A percentile compares a stretch with the other conserved stretches of the same genome.
Evolutionary conservation across 805 yeast species (phyloP).

Genomic region (Yarrowia deformans): DNA sequence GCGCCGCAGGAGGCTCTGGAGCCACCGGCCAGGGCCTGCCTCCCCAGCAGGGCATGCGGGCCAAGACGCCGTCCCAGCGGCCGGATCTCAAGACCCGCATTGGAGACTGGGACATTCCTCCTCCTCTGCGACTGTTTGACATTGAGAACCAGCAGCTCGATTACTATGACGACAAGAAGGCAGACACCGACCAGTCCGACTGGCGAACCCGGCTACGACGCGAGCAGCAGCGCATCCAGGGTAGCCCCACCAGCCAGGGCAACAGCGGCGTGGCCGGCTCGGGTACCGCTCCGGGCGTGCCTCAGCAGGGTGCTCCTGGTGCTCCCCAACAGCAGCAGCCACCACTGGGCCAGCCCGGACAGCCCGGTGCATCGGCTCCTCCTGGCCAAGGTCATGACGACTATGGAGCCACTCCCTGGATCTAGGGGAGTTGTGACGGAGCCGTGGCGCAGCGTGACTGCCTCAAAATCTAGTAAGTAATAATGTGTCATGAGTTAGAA

Average conservation of each 20-base stretch:
- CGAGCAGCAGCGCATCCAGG: constrained; percentile 37
- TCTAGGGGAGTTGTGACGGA: no score
- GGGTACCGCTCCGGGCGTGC: background rate
- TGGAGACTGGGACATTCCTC: constrained; percentile 40
- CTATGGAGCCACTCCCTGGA: constrained; percentile 35
- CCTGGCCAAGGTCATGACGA: constrained; percentile 33
- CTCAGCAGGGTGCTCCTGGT: background rate
- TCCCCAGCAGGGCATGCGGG: constrained; percentile 15
- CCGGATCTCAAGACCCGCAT: constrained; percentile 37
- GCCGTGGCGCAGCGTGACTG: no score
- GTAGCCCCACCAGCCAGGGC: constrained; percentile 27
- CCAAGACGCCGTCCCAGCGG: constrained; percentile 32
- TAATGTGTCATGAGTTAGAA: constrained; percentile 37
- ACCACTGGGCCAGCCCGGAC: constrained; percentile 7
- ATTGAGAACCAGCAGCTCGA: constrained; percentile 40
- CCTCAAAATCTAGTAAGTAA: constrained; percentile 33
- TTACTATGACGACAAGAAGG: constrained; percentile 39
- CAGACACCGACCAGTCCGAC: constrained; percentile 35
- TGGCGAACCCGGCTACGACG: constrained; percentile 39
- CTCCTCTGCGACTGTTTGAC: constrained; percentile 37
- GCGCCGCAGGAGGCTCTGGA: background rate
- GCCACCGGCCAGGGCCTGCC: background rate
- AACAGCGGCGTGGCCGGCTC: constrained; percentile 38
- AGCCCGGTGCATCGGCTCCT: background rate
- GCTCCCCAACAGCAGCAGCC: constrained; percentile 9